These are phyloP conservation scores for Lanmaoa rubissima DNA, from an alignment of 768 basidiomycete species.

Conservation along the genomic window DNA sequence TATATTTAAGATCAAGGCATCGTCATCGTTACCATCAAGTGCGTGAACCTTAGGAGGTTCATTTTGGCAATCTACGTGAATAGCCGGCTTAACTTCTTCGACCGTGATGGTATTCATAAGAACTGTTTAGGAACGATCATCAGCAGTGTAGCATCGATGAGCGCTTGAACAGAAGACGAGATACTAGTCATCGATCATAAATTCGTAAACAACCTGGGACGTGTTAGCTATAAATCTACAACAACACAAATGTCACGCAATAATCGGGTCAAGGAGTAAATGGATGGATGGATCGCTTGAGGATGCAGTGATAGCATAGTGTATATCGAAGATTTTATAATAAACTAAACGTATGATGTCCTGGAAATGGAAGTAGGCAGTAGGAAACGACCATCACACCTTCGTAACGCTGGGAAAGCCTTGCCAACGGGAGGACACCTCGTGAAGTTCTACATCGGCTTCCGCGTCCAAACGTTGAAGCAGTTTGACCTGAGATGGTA, in stretches of 20 bases:
- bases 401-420: not conserved
- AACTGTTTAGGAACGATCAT: no score
- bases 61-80: not conserved
- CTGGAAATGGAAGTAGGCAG: not conserved
- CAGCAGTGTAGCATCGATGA: not conserved
- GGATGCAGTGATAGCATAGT: not conserved
- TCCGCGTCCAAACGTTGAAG: not conserved
- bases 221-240: not conserved
- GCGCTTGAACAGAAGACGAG: not conserved
- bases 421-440: not conserved
- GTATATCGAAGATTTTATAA: no score
- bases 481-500: not conserved
- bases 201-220: not conserved
- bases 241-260: not conserved
- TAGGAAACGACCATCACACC: not conserved
- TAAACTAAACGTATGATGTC: no score
- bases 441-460: not conserved
- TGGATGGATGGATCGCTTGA: not conserved
- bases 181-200: no score
- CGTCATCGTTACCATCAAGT: not conserved
- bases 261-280: not conserved
- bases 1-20: not conserved
- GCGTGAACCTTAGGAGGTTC: not conserved
- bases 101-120: no score
- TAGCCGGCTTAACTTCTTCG: not conserved